Evolutionary conservation across 2,329 filamentous ascomycete species (phyloP), one percentile per base, ranked within the genome.

Genomic region (Hysterium pulicare): DNA sequence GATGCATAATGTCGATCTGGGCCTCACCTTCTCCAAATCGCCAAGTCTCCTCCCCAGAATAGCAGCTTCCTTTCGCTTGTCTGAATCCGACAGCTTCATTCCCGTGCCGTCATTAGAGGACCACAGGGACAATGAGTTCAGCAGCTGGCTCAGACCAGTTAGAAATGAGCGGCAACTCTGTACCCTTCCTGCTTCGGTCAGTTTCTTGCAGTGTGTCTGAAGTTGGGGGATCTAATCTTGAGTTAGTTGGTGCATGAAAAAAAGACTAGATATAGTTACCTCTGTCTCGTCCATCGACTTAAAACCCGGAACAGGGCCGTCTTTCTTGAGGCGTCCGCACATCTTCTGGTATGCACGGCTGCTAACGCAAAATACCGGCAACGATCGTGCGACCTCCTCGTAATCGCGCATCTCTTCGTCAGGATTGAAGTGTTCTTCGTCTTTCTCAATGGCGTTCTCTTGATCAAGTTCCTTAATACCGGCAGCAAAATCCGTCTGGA

Each of bases 341-440:
- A 85, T 61, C 51, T 81, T 79, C 50, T 86, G 81, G 41, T 83
- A 86, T 0, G 76, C 81, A 33, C 76, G 68, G 35, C 76, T 78
- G 44, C 78, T 82, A 13, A 85, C 77, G 47, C 81, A 85, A 53
- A 84, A 86, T 2, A 86, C 81, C 0, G 80, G 76, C 0, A 86
- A 66, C 0, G 67, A 70, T 7, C 59, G 59, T 0, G 77, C 79
- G 6, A 84, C 71, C 33, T 78, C 61, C 0, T 78, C 71, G 40
- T 85, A 85, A 51, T 84, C 74, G 8, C 79, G 71, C 2, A 69
- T 33, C 5, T 81, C 74, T n/a, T 72, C 54, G 2, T 77, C 71
- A 0, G 77, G 77, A 47, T 82, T 65, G 49, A 81, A 82, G 7
- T 69, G 69, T 1, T 70, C 71, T 16, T 76, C 76, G 33, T 82